These are phyloP conservation scores for Syncephalastrum sp. DNA, from an alignment of 371 early-diverging fungal genomes.

Conservation along the genomic window DNA sequence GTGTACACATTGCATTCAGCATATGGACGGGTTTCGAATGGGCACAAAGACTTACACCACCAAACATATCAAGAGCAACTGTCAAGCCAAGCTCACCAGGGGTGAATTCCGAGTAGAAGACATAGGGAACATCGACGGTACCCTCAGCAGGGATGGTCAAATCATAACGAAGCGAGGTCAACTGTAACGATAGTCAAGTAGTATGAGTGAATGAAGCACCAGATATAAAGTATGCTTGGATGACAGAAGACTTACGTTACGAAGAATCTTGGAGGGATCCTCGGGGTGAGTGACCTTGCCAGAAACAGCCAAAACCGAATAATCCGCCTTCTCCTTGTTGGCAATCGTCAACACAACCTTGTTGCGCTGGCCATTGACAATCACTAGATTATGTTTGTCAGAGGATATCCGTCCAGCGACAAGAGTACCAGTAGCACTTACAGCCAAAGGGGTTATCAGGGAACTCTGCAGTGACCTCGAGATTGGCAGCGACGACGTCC, in stretches of 20 bases:
- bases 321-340: slow-evolving; percentile 40
- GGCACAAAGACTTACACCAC: slow-evolving; percentile 29
- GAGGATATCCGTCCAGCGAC: no score
- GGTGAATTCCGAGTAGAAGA: slow-evolving; percentile 47
- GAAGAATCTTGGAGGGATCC: slow-evolving; percentile 31
- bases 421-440: slow-evolving; percentile 19
- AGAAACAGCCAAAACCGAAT: slow-evolving; percentile 40
- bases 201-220: not conserved
- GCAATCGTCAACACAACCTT: slow-evolving; percentile 37
- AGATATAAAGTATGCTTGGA: not conserved
- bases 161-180: slow-evolving; percentile 43
- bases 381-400: slow-evolving; percentile 22
- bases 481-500: slow-evolving; percentile 16
- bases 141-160: slow-evolving; percentile 27
- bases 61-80: slow-evolving; percentile 41
- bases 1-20: not conserved
- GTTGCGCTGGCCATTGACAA: slow-evolving; percentile 50
- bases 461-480: slow-evolving; percentile 45
- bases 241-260: slow-evolving; percentile 34
- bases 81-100: slow-evolving; percentile 45
- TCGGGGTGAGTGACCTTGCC: slow-evolving; percentile 34
- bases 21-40: not conserved
- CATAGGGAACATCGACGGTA: slow-evolving; percentile 38
- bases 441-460: slow-evolving; percentile 49
- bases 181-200: slow-evolving; percentile 9